A percentile compares a stretch with the other conserved stretches of the same genome.
Evolutionary conservation across 2,329 filamentous ascomycete species (phyloP).

Genomic region (Cladosporium sp.): DNA sequence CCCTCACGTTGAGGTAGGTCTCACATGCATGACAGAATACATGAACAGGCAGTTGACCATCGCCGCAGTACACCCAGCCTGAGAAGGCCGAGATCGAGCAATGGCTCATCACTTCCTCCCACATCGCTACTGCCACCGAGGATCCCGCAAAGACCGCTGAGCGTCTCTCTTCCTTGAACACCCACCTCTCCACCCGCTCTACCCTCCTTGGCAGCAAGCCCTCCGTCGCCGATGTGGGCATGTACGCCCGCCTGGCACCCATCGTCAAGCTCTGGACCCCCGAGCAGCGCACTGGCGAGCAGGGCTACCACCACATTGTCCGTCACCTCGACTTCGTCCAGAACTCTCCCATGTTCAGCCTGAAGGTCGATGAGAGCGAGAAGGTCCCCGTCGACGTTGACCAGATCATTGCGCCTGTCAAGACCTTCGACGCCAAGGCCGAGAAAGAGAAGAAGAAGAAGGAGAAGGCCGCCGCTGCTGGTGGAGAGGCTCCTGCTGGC

Average conservation of each 20-base stretch:
- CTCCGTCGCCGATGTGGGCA: slow-evolving; percentile 79
- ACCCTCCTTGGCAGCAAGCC: slow-evolving; percentile 89
- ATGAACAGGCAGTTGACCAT: background rate
- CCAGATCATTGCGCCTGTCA: slow-evolving; percentile 83
- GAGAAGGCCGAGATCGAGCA: slow-evolving; percentile 87
- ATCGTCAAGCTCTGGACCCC: slow-evolving; percentile 75
- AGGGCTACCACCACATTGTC: slow-evolving; percentile 87
- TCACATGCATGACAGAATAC: background rate
- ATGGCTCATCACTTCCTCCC: slow-evolving; percentile 75
- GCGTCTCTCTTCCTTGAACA: slow-evolving; percentile 78
- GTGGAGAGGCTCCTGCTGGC: slow-evolving; percentile 47
- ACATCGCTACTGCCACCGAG: slow-evolving; percentile 62
- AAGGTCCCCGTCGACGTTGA: slow-evolving; percentile 75
- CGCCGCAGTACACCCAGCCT: slow-evolving; percentile 66
- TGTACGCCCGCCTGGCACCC: slow-evolving; percentile 77
- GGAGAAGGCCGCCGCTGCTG: slow-evolving; percentile 69
- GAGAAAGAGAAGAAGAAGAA: slow-evolving; percentile 98
- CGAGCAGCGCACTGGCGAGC: slow-evolving; percentile 85
- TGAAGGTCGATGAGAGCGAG: slow-evolving; percentile 62
- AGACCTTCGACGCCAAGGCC: slow-evolving; percentile 84
- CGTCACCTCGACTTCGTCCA: slow-evolving; percentile 93
- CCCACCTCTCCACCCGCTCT: slow-evolving; percentile 82
- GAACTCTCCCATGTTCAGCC: slow-evolving; percentile 71
- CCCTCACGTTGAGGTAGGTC: slow-evolving; percentile 33
- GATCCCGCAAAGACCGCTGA: slow-evolving; percentile 58